phyloP scores from a whole-genome alignment of 2,329 filamentous ascomycete genomes.

The Plectosphaerella plurivora region DNA sequence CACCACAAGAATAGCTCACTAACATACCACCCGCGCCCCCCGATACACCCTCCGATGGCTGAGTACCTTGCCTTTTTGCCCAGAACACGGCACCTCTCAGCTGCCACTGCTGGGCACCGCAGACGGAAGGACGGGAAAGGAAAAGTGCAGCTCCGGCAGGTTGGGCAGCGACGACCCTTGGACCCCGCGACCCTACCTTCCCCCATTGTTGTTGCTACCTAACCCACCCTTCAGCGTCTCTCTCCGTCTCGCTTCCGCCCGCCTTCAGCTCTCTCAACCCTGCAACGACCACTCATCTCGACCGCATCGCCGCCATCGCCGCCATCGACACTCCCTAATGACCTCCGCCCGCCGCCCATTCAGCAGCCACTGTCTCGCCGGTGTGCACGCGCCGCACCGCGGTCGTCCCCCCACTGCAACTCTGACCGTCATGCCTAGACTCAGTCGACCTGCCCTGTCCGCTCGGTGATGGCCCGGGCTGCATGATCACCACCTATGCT shows the following conservation, averaged over 20 bases:
- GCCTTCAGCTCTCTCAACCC: neutral
- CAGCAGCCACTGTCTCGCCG: constrained; percentile 12
- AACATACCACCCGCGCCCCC: neutral
- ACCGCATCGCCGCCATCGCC: neutral
- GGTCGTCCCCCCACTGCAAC: too few species aligned
- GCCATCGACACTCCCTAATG: neutral
- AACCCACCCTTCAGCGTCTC: constrained; percentile 1
- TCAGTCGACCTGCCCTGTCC: too few species aligned
- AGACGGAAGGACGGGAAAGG: too few species aligned
- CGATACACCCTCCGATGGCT: neutral
- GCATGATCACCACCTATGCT: too few species aligned
- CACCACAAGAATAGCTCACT: neutral
- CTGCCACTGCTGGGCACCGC: neutral
- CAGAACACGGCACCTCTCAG: neutral
- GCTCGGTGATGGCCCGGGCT: too few species aligned
- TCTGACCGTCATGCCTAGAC: too few species aligned
- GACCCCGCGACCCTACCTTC: neutral
- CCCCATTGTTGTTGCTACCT: neutral
- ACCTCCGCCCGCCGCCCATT: constrained; percentile 3
- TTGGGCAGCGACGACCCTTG: constrained; percentile 14
- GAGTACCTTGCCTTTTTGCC: neutral
- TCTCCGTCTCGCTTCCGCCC: neutral
- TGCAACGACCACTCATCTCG: neutral
- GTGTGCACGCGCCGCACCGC: neutral
- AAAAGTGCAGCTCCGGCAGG: constrained; percentile 1